These are phyloP conservation scores for Candida pseudoviswanathii DNA, from an alignment of 1,139 yeast genomes.

Conservation along the genomic window DNA sequence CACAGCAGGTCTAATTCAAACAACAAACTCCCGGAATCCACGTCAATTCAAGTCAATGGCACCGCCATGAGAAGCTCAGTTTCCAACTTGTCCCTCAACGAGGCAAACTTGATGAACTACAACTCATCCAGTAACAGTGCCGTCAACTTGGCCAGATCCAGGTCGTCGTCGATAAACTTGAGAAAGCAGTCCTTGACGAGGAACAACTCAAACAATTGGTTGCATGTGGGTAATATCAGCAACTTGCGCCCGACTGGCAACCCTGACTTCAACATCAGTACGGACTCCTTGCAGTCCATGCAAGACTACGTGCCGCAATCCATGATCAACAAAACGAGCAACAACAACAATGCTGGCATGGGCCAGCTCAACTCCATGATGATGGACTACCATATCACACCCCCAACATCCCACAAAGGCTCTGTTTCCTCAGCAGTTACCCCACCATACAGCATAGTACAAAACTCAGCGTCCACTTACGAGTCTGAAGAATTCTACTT, in stretches of 20 bases:
- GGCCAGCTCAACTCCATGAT: constrained; percentile 35
- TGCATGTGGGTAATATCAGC: constrained; percentile 49
- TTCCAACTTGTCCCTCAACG: constrained; percentile 45
- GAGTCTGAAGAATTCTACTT: constrained; percentile 15
- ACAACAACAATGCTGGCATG: constrained; percentile 8
- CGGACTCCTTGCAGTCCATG: constrained; percentile 49
- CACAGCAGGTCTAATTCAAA: constrained; percentile 21
- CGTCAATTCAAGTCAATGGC: constrained; percentile 26
- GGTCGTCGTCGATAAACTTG: constrained; percentile 34
- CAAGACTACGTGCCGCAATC: constrained; percentile 50
- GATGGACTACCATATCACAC: constrained; percentile 46
- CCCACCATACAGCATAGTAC: constrained; percentile 3
- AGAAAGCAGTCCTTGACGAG: constrained; percentile 50
- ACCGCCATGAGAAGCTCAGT: constrained; percentile 34
- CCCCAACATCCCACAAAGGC: constrained; percentile 42
- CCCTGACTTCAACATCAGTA: constrained; percentile 30
- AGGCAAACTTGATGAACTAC: constrained; percentile 38
- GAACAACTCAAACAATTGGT: constrained; percentile 48
- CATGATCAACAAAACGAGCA: constrained; percentile 29
- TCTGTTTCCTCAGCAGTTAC: constrained; percentile 29
- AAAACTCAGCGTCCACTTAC: constrained; percentile 10
- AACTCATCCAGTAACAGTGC: constrained; percentile 14
- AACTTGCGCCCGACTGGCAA: constrained; percentile 30
- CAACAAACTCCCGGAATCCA: constrained; percentile 26
- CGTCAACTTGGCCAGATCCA: constrained; percentile 20